phyloP scores from a whole-genome alignment of 192 early-diverging fungal species.

The Gamsiella multidivaricata region DNA sequence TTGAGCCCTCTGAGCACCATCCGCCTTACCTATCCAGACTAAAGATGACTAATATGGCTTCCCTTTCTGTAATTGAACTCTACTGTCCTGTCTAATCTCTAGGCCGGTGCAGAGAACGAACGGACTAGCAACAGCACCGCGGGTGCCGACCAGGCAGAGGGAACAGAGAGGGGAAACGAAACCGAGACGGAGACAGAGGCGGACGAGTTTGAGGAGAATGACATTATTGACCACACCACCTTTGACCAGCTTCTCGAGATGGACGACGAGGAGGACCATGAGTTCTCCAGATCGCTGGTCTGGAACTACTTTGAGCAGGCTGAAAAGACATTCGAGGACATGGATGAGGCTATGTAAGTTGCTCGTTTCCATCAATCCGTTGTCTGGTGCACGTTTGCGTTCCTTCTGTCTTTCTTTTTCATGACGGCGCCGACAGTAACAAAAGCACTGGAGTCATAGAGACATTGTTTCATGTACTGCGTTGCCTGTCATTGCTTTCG shows the following conservation, averaged over 20 bases:
- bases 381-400: neutral
- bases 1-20: too few species aligned
- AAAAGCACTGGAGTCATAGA: too few species aligned
- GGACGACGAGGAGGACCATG: slow-evolving; percentile 92
- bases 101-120: slow-evolving; percentile 26
- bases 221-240: slow-evolving; percentile 79
- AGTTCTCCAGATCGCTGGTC: slow-evolving; percentile 84
- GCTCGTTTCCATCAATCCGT: neutral
- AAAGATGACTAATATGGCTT: too few species aligned
- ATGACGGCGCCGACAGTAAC: too few species aligned
- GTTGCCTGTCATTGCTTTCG: too few species aligned
- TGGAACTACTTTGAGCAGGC: slow-evolving; percentile 91
- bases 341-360: slow-evolving; percentile 81
- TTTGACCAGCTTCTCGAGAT: slow-evolving; percentile 94
- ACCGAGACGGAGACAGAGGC: slow-evolving; percentile 26
- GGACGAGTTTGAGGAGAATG: slow-evolving; percentile 24
- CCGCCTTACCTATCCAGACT: too few species aligned
- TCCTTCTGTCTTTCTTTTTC: neutral
- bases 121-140: slow-evolving; percentile 7
- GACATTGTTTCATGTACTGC: too few species aligned
- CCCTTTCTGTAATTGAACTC: too few species aligned
- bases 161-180: slow-evolving; percentile 17
- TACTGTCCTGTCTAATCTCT: neutral
- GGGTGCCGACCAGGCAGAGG: slow-evolving; percentile 4
- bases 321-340: slow-evolving; percentile 82